Base-by-base conservation (phyloP, 345 rosid genomes). In the Dovyalis caffra region DNA sequence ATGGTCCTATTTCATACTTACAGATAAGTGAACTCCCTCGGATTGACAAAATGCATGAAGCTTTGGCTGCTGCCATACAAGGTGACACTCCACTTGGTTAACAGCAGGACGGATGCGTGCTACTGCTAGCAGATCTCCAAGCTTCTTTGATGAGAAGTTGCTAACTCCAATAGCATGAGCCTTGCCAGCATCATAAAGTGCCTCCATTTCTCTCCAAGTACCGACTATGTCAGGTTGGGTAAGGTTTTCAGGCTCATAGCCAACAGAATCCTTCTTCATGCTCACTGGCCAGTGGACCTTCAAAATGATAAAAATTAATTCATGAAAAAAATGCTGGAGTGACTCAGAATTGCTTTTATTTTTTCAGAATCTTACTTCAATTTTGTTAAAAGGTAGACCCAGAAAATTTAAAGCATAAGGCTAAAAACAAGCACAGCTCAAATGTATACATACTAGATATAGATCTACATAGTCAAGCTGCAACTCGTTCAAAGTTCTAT, bases 151-250 rank as follows among this genome's bases (percentile, higher is more conserved):
- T 0, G 89, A 78, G 85, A 88, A 86, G 72, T 91, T 87, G 76
- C 92, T 85, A 8, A 90, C 92, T 37, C 91, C 90, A 31, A 87
- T 88, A 18, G 91, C 92, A 9, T 76, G 78, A 80, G 86, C 87
- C 81, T 87, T 90, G 38, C 96, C 88, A 26, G 88, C 85, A 68
- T 88, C 81, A 64, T 80, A 84, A 15, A 91, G 84, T 66, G 86
- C 84, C 83, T 89, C 96, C 90, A 89, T 85, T 21, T 93, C 89
- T 76, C 28, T 81, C 91, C 93, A 91, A 38, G 92, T 63, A 56
- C 74, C 14, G 89, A 89, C 6, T 49, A 89, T 78, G 74, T 89
- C 83, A 4, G 89, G 87, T 34, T 28, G 69, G 5, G 87, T 77
- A 73, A 90, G 79, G 58, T 80, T 74, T 28, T 91, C 90, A 0